phyloP scores from a whole-genome alignment of 2,329 filamentous ascomycete genomes.

The Microcyclospora pomicola region DNA sequence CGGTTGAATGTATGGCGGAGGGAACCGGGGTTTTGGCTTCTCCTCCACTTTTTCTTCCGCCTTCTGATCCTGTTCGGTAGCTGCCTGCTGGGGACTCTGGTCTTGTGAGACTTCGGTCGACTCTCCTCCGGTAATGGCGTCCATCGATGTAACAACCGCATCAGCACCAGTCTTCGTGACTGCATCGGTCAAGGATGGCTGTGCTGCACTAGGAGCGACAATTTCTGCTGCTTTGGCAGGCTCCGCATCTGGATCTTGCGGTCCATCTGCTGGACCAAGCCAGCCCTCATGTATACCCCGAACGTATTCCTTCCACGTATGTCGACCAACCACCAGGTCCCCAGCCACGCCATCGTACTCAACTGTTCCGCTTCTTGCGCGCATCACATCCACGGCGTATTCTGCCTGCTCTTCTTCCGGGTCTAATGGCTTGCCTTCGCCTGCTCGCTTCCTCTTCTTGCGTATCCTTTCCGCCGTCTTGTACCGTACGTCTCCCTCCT shows the following conservation, averaged over 20 bases:
- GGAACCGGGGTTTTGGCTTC: slow-evolving; percentile 43
- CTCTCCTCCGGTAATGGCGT: slow-evolving; percentile 1
- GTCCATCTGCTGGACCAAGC: slow-evolving; percentile 68
- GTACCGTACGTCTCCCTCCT: slow-evolving; percentile 83
- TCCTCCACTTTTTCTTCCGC: slow-evolving; percentile 22
- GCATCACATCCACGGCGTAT: slow-evolving; percentile 46
- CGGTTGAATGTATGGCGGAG: slow-evolving; percentile 59
- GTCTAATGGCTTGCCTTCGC: slow-evolving; percentile 33
- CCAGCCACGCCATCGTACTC: slow-evolving; percentile 64
- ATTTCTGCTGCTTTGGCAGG: slow-evolving; percentile 5
- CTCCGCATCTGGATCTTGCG: slow-evolving; percentile 23
- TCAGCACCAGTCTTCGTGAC: slow-evolving; percentile 13
- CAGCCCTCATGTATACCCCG: slow-evolving; percentile 90
- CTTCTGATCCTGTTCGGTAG: slow-evolving; percentile 14
- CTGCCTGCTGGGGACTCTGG: neutral
- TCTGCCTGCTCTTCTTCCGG: slow-evolving; percentile 42
- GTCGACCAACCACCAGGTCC: slow-evolving; percentile 77
- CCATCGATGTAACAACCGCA: slow-evolving; percentile 3
- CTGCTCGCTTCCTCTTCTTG: slow-evolving; percentile 45
- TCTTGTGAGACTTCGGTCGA: neutral
- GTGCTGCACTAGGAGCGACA: slow-evolving; percentile 8
- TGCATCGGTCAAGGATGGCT: slow-evolving; percentile 15
- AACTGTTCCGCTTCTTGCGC: slow-evolving; percentile 51
- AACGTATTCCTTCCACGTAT: slow-evolving; percentile 96
- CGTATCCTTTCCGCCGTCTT: slow-evolving; percentile 78